These are phyloP conservation scores for Thinopyrum elongatum DNA, from an alignment of 176 grass and related monocot genomes.

Conservation along the genomic window DNA sequence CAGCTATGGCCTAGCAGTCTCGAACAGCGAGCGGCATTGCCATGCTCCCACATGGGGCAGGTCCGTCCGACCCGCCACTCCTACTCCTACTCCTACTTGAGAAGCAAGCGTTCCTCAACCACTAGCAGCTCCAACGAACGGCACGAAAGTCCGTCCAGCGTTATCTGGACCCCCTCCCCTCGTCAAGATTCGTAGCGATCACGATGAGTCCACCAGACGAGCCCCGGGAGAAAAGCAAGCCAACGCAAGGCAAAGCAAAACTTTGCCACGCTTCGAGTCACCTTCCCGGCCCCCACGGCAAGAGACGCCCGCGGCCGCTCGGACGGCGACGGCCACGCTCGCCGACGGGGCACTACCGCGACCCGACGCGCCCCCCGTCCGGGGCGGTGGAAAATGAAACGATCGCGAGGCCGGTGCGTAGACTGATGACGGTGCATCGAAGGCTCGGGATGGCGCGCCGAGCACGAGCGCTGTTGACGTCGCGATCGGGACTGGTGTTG, in stretches of 20 bases:
- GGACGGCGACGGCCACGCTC: background rate
- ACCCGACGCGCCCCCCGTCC: too few species aligned
- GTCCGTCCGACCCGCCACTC: background rate
- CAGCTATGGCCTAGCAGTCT: background rate
- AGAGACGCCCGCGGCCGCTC: background rate
- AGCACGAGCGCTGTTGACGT: background rate
- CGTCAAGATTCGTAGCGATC: conserved; percentile 28
- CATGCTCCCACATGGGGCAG: conserved; percentile 28
- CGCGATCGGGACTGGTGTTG: background rate
- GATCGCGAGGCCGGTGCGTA: too few species aligned
- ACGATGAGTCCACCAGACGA: background rate
- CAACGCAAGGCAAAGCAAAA: background rate
- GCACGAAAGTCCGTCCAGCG: background rate
- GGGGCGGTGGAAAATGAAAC: too few species aligned
- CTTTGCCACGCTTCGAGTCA: background rate
- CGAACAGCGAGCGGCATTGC: background rate
- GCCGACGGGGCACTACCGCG: background rate
- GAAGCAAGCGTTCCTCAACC: background rate
- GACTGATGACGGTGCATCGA: background rate
- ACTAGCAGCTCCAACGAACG: background rate
- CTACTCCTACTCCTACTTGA: background rate
- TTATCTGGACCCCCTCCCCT: background rate
- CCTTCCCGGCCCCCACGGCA: background rate
- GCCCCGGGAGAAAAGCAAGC: background rate
- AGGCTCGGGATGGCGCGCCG: background rate